These are phyloP conservation scores for Globisporangium yorkense DNA, from an alignment of 352 stramenopile genomes.

Conservation along the genomic window DNA sequence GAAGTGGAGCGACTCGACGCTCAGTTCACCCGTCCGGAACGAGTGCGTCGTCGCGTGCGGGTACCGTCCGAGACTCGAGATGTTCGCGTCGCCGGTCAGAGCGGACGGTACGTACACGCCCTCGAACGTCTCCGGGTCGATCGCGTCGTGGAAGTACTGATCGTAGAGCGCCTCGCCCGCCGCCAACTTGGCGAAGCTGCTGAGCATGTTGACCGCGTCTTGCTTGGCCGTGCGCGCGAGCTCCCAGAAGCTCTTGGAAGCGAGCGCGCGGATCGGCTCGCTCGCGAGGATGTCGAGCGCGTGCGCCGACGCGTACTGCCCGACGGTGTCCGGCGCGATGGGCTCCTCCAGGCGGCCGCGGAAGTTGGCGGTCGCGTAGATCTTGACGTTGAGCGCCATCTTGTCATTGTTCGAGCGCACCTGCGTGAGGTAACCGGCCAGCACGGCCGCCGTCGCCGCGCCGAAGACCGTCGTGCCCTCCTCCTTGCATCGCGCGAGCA, in stretches of 20 bases:
- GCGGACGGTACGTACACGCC: not conserved
- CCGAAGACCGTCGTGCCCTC: constrained; percentile 31
- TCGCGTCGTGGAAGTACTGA: constrained; percentile 1
- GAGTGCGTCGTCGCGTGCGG: constrained; percentile 1
- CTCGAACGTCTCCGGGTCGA: not conserved
- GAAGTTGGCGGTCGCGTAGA: constrained; percentile 22
- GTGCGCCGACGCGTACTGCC: constrained; percentile 18
- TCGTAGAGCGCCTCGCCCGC: not conserved
- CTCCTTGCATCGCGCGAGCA: constrained; percentile 19
- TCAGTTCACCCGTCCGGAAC: not conserved
- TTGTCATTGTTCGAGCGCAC: constrained; percentile 5
- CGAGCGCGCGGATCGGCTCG: not conserved
- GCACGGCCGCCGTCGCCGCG: constrained; percentile 18
- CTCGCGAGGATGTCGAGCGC: not conserved
- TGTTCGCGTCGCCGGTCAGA: not conserved
- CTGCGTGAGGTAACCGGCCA: constrained; percentile 18
- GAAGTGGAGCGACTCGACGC: constrained; percentile 10
- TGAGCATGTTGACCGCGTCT: constrained; percentile 5
- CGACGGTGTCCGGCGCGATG: constrained; percentile 19
- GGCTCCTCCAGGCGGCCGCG: constrained; percentile 13
- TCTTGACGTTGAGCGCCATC: not conserved
- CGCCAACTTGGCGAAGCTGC: not conserved
- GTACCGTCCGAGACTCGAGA: constrained; percentile 13
- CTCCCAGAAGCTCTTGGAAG: constrained; percentile 10
- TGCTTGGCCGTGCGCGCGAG: constrained; percentile 8